phyloP scores from a whole-genome alignment of 495 filamentous ascomycete genomes.

The Tuber brumale region DNA sequence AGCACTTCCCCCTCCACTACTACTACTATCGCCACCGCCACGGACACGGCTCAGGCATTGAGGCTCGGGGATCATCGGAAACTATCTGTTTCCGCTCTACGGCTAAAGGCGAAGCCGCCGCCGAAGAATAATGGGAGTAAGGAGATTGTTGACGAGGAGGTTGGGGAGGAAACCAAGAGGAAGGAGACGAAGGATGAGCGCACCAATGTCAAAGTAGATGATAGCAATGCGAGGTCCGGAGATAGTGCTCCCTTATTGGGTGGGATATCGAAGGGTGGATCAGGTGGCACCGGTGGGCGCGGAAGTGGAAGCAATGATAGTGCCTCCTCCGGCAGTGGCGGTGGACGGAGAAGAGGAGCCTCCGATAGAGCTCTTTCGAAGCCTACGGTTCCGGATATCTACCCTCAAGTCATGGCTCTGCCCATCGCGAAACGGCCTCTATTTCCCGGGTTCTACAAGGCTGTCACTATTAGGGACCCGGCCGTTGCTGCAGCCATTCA shows the following conservation, averaged over 20 bases:
- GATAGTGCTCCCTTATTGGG: constrained; percentile 14
- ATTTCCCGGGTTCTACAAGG: constrained; percentile 98
- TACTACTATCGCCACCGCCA: constrained; percentile 12
- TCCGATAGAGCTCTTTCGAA: constrained; percentile 74
- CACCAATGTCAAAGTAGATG: constrained; percentile 25
- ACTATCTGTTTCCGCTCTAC: constrained; percentile 26
- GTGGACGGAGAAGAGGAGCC: constrained; percentile 57
- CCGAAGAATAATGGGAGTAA: constrained; percentile 15
- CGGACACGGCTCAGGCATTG: constrained; percentile 18
- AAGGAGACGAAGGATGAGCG: constrained; percentile 25
- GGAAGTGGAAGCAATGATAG: constrained; percentile 21
- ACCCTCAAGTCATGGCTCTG: constrained; percentile 97
- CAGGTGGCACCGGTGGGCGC: constrained; percentile 24
- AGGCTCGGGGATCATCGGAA: constrained; percentile 18
- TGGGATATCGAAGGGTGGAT: constrained; percentile 34
- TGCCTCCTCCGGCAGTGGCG: constrained; percentile 26
- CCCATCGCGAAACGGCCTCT: constrained; percentile 93
- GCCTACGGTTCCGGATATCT: constrained; percentile 83
- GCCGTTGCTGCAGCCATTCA: constrained; percentile 83
- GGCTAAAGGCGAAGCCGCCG: constrained; percentile 31
- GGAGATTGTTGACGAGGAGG: constrained; percentile 31
- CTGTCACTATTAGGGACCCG: constrained; percentile 86
- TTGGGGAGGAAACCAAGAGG: constrained; percentile 23
- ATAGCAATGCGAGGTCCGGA: constrained; percentile 21
- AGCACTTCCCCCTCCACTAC: constrained; percentile 14